Conservation (phyloP, 2,329 filamentous ascomycete genomes). For the Colletotrichum destructivum region DNA sequence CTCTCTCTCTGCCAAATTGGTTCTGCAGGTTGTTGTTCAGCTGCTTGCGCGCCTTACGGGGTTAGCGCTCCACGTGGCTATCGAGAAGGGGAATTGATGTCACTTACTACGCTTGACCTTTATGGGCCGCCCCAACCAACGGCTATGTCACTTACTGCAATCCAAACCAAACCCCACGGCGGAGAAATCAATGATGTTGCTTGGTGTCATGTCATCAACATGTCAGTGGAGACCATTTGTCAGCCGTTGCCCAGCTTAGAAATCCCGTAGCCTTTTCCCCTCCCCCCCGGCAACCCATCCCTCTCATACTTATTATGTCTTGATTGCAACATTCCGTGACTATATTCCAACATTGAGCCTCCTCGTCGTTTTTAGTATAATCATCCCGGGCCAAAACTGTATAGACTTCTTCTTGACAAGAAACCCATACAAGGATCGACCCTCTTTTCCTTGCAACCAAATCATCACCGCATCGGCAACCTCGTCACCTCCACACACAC, state of each 20-base stretch:
- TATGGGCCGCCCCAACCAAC: too few relatives aligned
- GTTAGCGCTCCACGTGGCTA: too few relatives aligned
- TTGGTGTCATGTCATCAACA: not conserved
- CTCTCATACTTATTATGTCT: not conserved
- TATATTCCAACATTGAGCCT: not conserved
- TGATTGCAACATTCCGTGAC: not conserved
- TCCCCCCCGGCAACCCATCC: too few relatives aligned
- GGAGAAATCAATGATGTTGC: not conserved
- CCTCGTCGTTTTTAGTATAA: not conserved
- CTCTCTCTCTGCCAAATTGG: too few relatives aligned
- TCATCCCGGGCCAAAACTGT: too few relatives aligned
- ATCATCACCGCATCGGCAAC: not conserved
- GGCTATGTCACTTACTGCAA: too few relatives aligned
- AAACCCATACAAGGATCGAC: not conserved
- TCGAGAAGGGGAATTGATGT: too few relatives aligned
- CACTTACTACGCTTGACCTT: too few relatives aligned
- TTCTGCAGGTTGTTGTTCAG: too few relatives aligned
- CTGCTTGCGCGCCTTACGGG: too few relatives aligned
- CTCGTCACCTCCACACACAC: not conserved
- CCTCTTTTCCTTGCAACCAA: not conserved
- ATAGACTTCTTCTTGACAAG: not conserved
- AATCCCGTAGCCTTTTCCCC: not conserved
- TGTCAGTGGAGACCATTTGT: conserved; percentile 1
- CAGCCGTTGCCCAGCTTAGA: not conserved
- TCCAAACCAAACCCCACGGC: too few relatives aligned